Conservation (phyloP, 176 grass and related monocot species). For the Tillandsia leiboldiana region DNA sequence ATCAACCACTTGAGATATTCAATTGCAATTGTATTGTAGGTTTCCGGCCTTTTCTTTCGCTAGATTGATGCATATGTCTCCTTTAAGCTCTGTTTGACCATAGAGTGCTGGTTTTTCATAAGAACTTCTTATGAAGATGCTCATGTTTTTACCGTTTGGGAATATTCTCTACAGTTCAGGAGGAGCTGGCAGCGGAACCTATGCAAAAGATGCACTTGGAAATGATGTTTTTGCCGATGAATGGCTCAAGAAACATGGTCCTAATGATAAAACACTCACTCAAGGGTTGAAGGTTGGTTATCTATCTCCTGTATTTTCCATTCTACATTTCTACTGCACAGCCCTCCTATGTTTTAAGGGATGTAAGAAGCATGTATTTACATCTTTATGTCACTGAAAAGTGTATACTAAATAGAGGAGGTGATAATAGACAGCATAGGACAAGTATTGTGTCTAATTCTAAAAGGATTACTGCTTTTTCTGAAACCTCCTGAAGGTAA, state of each 20-base stretch:
- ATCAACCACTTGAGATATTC: too few species aligned
- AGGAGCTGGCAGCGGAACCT: conserved; percentile 16
- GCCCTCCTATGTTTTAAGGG: neutral
- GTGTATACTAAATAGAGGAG: too few species aligned
- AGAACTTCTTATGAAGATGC: neutral
- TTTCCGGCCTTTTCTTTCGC: too few species aligned
- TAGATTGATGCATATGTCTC: too few species aligned
- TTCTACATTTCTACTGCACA: neutral
- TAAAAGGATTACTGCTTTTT: neutral
- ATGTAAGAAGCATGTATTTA: neutral
- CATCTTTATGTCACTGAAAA: too few species aligned
- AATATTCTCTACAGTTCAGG: conserved; percentile 40
- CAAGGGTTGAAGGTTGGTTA: conserved; percentile 50
- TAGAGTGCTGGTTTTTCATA: neutral
- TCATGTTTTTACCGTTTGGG: neutral
- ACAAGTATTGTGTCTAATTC: neutral
- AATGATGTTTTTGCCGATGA: conserved; percentile 39
- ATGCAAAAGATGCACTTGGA: conserved; percentile 89
- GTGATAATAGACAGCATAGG: too few species aligned
- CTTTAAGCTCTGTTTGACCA: too few species aligned
- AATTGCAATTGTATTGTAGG: too few species aligned
- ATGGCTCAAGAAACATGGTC: conserved; percentile 76
- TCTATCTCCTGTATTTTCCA: neutral
- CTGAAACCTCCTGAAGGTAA: neutral
- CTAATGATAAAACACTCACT: conserved; percentile 66